Conservation (phyloP, 768 basidiomycete species). For the Pilatotrama ljubarskyi region DNA sequence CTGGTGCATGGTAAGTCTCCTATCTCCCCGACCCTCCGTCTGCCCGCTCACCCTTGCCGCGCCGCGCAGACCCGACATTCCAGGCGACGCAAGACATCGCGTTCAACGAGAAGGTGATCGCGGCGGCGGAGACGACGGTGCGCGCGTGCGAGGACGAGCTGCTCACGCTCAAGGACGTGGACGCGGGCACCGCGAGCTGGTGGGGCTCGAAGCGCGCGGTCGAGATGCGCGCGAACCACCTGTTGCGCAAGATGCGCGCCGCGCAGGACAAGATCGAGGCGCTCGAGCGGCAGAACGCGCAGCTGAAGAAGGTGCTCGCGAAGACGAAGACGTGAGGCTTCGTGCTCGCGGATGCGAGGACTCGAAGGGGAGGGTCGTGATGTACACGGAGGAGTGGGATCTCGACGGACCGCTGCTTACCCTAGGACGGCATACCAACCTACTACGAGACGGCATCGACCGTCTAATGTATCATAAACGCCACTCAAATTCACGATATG, state of each 20-base stretch:
- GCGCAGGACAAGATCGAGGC: conserved; percentile 66
- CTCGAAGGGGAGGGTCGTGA: no score
- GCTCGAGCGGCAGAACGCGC: conserved; percentile 70
- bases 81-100: conserved; percentile 79
- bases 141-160: conserved; percentile 78
- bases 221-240: conserved; percentile 59
- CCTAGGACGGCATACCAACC: not conserved
- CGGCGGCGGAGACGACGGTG: conserved; percentile 61
- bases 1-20: conserved; percentile 66
- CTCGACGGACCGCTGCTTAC: not conserved
- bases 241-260: conserved; percentile 73
- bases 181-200: conserved; percentile 46
- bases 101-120: conserved; percentile 67
- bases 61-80: conserved; percentile 84
- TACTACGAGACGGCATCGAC: not conserved
- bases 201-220: conserved; percentile 52
- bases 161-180: conserved; percentile 62
- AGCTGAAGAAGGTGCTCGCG: conserved; percentile 51
- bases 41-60: not conserved
- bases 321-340: conserved; percentile 3
- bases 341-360: no score
- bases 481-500: no score
- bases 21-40: not conserved
- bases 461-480: not conserved
- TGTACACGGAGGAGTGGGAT: not conserved